Evolutionary conservation across 176 grass and related monocot species (phyloP).

Genomic region (Guadua angustifolia): DNA sequence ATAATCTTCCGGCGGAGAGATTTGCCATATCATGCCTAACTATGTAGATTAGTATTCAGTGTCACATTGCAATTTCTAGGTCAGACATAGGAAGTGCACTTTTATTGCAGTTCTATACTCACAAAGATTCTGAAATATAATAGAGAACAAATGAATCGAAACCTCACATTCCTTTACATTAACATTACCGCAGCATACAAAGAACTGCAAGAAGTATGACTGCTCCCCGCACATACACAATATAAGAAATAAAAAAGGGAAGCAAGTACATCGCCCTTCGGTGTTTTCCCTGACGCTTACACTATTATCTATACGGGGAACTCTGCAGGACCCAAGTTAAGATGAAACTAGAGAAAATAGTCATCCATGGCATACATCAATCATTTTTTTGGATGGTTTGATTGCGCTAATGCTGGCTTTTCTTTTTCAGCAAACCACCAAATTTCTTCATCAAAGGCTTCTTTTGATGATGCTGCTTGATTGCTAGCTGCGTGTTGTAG

Average conservation of each 20-base stretch:
- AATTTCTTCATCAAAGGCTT: constrained; percentile 83
- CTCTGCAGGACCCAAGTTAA: constrained; percentile 30
- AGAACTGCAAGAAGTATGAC: constrained; percentile 42
- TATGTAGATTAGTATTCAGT: background rate
- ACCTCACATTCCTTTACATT: constrained; percentile 17
- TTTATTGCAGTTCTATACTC: constrained; percentile 6
- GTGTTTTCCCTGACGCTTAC: constrained; percentile 30
- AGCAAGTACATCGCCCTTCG: constrained; percentile 49
- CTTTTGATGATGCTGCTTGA: constrained; percentile 77
- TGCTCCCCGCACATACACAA: constrained; percentile 39
- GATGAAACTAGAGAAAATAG: constrained; percentile 46
- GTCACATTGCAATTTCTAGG: constrained; percentile 5
- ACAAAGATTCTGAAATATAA: constrained; percentile 23
- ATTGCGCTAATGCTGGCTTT: constrained; percentile 59
- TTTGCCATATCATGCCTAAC: background rate
- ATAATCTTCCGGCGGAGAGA: background rate
- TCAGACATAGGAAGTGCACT: background rate
- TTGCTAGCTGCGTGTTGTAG: constrained; percentile 41
- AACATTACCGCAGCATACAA: constrained; percentile 37
- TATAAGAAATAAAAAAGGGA: constrained; percentile 35
- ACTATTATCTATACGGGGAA: constrained; percentile 37
- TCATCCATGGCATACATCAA: constrained; percentile 39
- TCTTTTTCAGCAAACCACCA: constrained; percentile 87
- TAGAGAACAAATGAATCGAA: constrained; percentile 9
- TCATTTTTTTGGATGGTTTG: constrained; percentile 11